Evolutionary conservation across 176 grass and related monocot species (phyloP).

Genomic region (Eragrostis curvula): DNA sequence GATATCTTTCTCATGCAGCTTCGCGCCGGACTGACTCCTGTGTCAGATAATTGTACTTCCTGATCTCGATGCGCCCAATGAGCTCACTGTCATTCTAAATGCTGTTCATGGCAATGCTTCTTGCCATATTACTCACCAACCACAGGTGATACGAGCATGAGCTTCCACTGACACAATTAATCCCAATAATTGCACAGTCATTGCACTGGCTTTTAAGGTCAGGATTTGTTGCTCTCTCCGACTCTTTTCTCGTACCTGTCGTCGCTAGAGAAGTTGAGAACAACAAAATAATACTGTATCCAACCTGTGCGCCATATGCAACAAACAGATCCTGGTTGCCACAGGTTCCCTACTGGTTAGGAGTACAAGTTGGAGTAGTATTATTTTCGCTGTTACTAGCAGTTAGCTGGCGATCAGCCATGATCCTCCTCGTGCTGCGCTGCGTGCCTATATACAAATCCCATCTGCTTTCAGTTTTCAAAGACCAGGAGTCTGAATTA

Average conservation of each 20-base stretch:
- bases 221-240: background rate
- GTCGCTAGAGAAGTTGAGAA: too few relatives aligned
- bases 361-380: background rate
- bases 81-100: background rate
- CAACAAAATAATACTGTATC: background rate
- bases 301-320: background rate
- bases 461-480: background rate
- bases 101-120: slow-evolving; percentile 29
- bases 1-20: slow-evolving; percentile 6
- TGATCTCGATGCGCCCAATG: slow-evolving; percentile 5
- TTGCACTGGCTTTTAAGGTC: too few relatives aligned
- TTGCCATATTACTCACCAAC: background rate
- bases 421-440: slow-evolving; percentile 26
- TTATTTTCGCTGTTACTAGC: background rate
- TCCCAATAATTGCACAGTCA: too few relatives aligned
- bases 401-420: slow-evolving; percentile 11
- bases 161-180: background rate
- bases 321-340: background rate
- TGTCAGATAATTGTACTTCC: slow-evolving; percentile 10
- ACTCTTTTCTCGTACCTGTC: background rate
- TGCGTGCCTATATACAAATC: background rate
- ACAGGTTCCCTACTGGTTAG: background rate
- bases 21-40: background rate
- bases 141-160: background rate
- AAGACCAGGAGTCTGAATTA: background rate